Evolutionary conservation across 495 filamentous ascomycete genomes (phyloP).

Genomic region (Hypoxylon crocopeplum): DNA sequence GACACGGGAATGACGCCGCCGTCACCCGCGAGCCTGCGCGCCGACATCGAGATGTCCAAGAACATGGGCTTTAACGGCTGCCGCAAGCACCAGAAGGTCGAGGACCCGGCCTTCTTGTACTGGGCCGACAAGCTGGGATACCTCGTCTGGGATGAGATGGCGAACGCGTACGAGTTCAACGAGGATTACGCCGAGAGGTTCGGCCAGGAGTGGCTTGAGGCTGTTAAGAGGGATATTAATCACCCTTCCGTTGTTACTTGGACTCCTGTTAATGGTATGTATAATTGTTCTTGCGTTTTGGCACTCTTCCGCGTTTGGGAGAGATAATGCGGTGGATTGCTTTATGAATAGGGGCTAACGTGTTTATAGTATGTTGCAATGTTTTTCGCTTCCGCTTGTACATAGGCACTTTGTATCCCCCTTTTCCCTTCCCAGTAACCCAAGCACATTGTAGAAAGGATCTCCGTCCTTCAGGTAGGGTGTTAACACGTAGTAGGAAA

Average conservation of each 20-base stretch:
- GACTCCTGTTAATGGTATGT: constrained; percentile 62
- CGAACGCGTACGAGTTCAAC: constrained; percentile 56
- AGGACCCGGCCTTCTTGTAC: constrained; percentile 46
- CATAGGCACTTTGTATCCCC: not conserved
- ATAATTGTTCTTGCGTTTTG: not conserved
- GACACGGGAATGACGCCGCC: constrained; percentile 65
- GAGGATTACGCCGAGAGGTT: constrained; percentile 59
- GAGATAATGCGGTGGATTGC: not conserved
- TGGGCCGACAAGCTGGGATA: constrained; percentile 46
- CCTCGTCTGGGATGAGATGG: constrained; percentile 48
- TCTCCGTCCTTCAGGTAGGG: no score
- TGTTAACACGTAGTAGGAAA: constrained; percentile 44
- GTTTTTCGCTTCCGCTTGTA: not conserved
- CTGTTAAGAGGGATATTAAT: constrained; percentile 64
- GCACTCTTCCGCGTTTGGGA: not conserved
- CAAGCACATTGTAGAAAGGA: no score
- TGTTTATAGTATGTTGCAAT: constrained; percentile 18
- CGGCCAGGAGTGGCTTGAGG: constrained; percentile 62
- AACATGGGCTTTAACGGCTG: constrained; percentile 65
- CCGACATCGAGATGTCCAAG: constrained; percentile 62
- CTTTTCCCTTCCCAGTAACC: no score
- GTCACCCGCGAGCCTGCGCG: constrained; percentile 58
- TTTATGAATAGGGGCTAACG: constrained; percentile 12
- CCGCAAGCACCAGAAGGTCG: constrained; percentile 61
- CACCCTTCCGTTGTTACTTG: constrained; percentile 67